Conservation (phyloP, 2,329 filamentous ascomycete species). For the Epichloe gansuensis region DNA sequence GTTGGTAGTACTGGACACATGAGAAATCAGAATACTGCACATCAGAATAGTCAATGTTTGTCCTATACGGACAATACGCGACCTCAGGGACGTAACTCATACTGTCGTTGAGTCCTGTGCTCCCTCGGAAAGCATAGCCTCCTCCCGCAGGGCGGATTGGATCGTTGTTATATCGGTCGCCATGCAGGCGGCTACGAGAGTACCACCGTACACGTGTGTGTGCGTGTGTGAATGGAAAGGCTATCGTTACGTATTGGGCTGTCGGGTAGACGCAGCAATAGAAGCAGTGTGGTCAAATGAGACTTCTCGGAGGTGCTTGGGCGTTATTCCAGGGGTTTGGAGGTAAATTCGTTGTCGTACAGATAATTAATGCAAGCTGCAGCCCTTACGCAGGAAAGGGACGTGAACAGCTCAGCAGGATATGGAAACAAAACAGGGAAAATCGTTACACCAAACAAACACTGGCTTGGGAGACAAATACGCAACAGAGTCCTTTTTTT, state of each 20-base stretch:
- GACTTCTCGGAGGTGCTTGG: slow-evolving; percentile 8
- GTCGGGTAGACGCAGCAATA: slow-evolving; percentile 20
- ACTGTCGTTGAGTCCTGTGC: slow-evolving; percentile 23
- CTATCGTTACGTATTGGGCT: slow-evolving; percentile 18
- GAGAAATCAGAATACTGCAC: slow-evolving; percentile 32
- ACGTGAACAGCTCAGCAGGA: slow-evolving; percentile 1
- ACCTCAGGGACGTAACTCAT: slow-evolving; percentile 28
- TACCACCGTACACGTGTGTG: background rate
- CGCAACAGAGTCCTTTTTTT: slow-evolving; percentile 6
- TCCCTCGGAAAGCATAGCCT: slow-evolving; percentile 12
- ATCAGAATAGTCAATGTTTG: slow-evolving; percentile 25
- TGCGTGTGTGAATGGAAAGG: background rate
- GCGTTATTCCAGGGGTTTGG: slow-evolving; percentile 5
- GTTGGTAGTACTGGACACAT: slow-evolving; percentile 28
- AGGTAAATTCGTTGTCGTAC: slow-evolving; percentile 5
- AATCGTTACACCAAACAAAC: slow-evolving; percentile 1
- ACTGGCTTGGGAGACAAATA: slow-evolving; percentile 6
- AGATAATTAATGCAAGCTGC: slow-evolving; percentile 5
- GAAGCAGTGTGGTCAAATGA: slow-evolving; percentile 7
- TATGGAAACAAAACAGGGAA: slow-evolving; percentile 1
- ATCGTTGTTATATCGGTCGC: slow-evolving; percentile 20
- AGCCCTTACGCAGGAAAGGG: slow-evolving; percentile 1
- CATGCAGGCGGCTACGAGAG: slow-evolving; percentile 15
- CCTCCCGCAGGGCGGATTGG: slow-evolving; percentile 15
- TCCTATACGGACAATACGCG: slow-evolving; percentile 28